A percentile compares a stretch with the other conserved stretches of the same genome.
Evolutionary conservation across 352 stramenopile species (phyloP).

Genomic region (Globisporangium okanoganense): DNA sequence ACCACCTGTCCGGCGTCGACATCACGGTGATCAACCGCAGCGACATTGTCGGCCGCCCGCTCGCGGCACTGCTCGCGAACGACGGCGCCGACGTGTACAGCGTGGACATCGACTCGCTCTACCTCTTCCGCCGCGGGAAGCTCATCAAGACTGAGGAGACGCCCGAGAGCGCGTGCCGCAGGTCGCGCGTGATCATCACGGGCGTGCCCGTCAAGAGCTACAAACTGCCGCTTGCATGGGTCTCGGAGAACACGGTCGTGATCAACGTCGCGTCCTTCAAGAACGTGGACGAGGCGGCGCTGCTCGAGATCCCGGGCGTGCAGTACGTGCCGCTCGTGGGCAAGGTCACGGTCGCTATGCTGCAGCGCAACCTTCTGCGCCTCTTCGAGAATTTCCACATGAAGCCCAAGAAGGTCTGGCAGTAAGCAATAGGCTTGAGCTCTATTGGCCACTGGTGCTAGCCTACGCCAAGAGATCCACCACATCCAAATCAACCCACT

Average conservation of each 20-base stretch:
- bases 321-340: constrained; percentile 95
- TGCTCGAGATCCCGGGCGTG: constrained; percentile 89
- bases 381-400: constrained; percentile 96
- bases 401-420: constrained; percentile 83
- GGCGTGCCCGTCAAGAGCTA: constrained; percentile 93
- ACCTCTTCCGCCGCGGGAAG: constrained; percentile 91
- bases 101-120: constrained; percentile 95
- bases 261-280: constrained; percentile 98
- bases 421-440: constrained; percentile 15
- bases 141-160: constrained; percentile 85
- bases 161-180: constrained; percentile 81
- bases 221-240: constrained; percentile 90
- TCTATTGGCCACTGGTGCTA: not conserved
- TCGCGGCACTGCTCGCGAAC: constrained; percentile 95
- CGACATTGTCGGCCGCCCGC: constrained; percentile 94
- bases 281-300: constrained; percentile 90
- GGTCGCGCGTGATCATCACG: constrained; percentile 93
- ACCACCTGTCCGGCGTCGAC: constrained; percentile 79
- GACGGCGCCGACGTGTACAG: constrained; percentile 95
- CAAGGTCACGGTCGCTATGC: constrained; percentile 96
- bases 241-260: constrained; percentile 89
- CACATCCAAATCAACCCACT: not conserved
- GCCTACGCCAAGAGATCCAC: not conserved
- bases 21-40: constrained; percentile 97
- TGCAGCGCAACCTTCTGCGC: constrained; percentile 94